phyloP scores from a whole-genome alignment of 129 eudicot species.

The Kitagawia praeruptora region DNA sequence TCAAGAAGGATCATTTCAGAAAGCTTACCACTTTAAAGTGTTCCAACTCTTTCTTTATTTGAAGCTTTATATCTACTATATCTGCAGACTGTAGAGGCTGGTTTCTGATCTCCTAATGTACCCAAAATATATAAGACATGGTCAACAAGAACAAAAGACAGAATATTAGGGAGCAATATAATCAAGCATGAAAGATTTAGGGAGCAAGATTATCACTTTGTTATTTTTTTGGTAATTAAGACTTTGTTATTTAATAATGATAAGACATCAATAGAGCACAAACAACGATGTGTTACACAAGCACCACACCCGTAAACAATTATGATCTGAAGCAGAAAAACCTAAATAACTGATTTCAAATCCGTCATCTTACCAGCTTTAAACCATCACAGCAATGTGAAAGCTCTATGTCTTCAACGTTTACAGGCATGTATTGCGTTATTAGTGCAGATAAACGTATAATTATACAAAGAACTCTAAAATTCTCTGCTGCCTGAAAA shows the following conservation, averaged over 20 bases:
- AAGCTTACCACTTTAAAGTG: constrained; percentile 48
- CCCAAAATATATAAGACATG: constrained; percentile 21
- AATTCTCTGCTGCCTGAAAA: constrained; percentile 45
- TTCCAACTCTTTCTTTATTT: constrained; percentile 50
- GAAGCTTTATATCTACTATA: constrained; percentile 25
- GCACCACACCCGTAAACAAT: not conserved
- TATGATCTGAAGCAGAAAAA: not conserved
- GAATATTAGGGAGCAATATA: not conserved
- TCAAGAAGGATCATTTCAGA: constrained; percentile 7
- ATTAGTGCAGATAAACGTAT: constrained; percentile 54
- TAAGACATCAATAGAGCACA: not conserved
- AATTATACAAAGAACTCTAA: constrained; percentile 60
- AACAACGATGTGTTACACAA: not conserved
- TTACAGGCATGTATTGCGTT: constrained; percentile 28
- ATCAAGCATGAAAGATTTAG: not conserved
- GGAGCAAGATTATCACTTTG: not conserved
- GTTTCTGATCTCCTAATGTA: constrained; percentile 23
- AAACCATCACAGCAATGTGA: constrained; percentile 48
- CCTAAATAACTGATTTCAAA: not conserved
- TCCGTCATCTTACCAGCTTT: constrained; percentile 45
- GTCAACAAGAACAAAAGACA: not conserved
- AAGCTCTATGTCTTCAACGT: constrained; percentile 30
- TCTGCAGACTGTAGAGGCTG: constrained; percentile 21
- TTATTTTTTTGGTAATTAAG: not conserved
- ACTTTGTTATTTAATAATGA: not conserved